Conservation (phyloP, 768 basidiomycete genomes). For the Lentinus tigrinus region DNA sequence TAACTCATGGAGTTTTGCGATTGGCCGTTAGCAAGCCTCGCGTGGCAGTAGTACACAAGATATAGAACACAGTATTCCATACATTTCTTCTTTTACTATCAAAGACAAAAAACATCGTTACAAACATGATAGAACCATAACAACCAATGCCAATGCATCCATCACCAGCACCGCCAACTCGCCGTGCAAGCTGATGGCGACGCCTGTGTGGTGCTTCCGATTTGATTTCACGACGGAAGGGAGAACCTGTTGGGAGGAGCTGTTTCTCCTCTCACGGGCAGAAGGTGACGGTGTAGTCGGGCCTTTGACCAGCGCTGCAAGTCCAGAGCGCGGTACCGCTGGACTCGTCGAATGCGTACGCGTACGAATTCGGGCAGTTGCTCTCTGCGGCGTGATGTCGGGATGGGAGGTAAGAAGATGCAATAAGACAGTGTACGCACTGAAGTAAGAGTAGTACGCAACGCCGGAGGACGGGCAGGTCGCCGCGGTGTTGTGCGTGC, state of each 20-base stretch:
- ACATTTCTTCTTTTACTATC: too few species aligned
- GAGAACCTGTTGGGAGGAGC: neutral
- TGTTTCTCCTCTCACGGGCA: constrained; percentile 31
- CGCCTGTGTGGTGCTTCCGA: neutral
- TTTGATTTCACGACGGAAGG: neutral
- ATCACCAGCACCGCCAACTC: too few species aligned
- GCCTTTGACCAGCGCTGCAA: constrained; percentile 33
- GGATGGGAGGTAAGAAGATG: too few species aligned
- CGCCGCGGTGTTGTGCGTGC: constrained; percentile 45
- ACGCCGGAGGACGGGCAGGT: constrained; percentile 56
- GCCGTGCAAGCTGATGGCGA: neutral
- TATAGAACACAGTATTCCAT: too few species aligned
- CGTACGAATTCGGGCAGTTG: constrained; percentile 47
- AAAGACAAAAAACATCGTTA: too few species aligned
- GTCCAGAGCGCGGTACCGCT: constrained; percentile 46
- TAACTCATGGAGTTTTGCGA: too few species aligned
- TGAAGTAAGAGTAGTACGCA: constrained; percentile 45
- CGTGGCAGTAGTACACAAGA: too few species aligned
- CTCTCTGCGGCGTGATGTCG: constrained; percentile 27
- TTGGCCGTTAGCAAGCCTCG: too few species aligned
- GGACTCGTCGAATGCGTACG: constrained; percentile 51
- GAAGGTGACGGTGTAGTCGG: constrained; percentile 48
- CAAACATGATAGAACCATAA: too few species aligned
- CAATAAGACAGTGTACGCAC: constrained; percentile 25
- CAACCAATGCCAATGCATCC: too few species aligned